Conservation (phyloP, 2,329 filamentous ascomycete genomes). For the Aureobasidium uvarum region DNA sequence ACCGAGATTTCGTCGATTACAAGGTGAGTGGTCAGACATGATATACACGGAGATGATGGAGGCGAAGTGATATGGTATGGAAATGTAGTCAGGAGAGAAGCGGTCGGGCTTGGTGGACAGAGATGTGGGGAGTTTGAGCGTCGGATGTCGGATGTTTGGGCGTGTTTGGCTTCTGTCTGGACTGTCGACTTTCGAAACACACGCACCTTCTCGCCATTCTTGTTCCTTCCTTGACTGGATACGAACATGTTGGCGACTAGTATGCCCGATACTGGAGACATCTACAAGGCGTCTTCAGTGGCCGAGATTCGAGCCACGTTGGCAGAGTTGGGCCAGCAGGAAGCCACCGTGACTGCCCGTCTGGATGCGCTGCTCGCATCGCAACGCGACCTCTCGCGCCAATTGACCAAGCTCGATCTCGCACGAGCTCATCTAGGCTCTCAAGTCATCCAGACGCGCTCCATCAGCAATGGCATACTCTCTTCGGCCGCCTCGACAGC, state of each 20-base stretch:
- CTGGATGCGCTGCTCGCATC: slow-evolving; percentile 76
- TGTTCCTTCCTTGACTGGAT: neutral
- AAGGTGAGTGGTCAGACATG: neutral
- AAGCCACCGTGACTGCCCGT: slow-evolving; percentile 69
- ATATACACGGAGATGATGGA: no score
- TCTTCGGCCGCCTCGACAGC: slow-evolving; percentile 82
- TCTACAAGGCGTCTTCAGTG: slow-evolving; percentile 71
- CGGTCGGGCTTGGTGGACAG: neutral
- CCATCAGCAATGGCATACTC: slow-evolving; percentile 88
- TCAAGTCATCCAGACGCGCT: slow-evolving; percentile 78
- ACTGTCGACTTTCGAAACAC: slow-evolving; percentile 10
- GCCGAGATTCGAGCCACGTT: slow-evolving; percentile 78
- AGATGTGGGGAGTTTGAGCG: neutral
- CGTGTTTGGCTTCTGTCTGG: neutral
- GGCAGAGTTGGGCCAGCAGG: slow-evolving; percentile 69
- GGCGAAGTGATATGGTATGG: neutral
- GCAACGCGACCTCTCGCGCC: slow-evolving; percentile 81
- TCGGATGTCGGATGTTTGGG: slow-evolving; percentile 20
- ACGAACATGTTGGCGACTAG: slow-evolving; percentile 4
- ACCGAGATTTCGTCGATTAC: no score
- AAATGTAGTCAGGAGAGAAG: neutral
- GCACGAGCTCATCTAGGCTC: slow-evolving; percentile 83
- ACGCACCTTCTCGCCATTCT: neutral
- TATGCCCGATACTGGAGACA: neutral
- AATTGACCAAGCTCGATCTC: slow-evolving; percentile 82